phyloP scores from a whole-genome alignment of 1,284 basidiomycete species.

The Leccinum fallax region DNA sequence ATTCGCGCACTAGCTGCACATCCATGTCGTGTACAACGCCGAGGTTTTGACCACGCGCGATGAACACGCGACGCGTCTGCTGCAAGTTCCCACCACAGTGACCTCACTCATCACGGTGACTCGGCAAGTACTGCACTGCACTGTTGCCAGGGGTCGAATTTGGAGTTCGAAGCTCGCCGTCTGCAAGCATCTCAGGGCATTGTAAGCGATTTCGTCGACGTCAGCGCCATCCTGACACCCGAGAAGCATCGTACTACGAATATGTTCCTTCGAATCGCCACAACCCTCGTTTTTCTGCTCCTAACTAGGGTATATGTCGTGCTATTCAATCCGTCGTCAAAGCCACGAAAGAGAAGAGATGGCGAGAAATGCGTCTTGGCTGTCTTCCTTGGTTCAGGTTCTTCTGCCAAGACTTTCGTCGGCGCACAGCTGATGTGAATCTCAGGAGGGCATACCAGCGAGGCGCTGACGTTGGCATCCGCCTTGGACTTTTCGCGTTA shows the following conservation, averaged over 20 bases:
- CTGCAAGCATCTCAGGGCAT: background rate
- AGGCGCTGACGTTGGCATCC: constrained; percentile 80
- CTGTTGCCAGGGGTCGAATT: background rate
- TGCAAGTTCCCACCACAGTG: background rate
- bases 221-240: background rate
- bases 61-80: background rate
- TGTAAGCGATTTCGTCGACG: background rate
- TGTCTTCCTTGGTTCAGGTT: constrained; percentile 64
- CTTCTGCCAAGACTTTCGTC: constrained; percentile 15
- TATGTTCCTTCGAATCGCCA: constrained; percentile 22
- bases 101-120: too few species aligned
- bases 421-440: constrained; percentile 7
- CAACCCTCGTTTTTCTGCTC: constrained; percentile 18
- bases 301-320: constrained; percentile 23
- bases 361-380: constrained; percentile 44
- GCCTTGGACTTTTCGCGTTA: constrained; percentile 80
- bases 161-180: background rate
- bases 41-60: background rate
- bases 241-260: background rate
- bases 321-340: constrained; percentile 15
- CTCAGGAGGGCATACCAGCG: constrained; percentile 92
- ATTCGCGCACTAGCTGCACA: constrained; percentile 42
- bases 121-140: too few species aligned
- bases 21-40: constrained; percentile 25
- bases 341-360: constrained; percentile 14